These are phyloP conservation scores for Neurospora sp. DNA, from an alignment of 495 filamentous ascomycete genomes.

Conservation along the genomic window DNA sequence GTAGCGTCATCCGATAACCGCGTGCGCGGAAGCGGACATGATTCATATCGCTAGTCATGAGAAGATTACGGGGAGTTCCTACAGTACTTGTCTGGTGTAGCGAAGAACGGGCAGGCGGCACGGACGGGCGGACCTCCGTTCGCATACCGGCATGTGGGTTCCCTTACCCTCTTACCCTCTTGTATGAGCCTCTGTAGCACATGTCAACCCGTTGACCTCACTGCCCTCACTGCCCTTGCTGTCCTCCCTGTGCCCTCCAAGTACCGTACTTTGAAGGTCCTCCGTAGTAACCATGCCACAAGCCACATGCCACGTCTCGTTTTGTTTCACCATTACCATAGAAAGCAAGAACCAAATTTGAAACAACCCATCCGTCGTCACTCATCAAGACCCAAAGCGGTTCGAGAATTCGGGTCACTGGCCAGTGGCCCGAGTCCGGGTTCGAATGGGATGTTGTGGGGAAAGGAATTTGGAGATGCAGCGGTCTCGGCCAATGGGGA, in stretches of 20 bases:
- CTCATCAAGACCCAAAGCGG: background rate
- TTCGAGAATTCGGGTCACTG: background rate
- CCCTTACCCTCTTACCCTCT: background rate
- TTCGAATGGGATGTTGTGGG: background rate
- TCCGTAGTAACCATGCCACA: background rate
- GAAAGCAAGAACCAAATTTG: background rate
- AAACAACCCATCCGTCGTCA: background rate
- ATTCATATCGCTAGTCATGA: background rate
- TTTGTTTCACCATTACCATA: background rate
- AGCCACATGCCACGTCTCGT: background rate
- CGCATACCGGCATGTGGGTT: background rate
- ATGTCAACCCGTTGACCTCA: background rate
- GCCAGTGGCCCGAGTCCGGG: background rate
- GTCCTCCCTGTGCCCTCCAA: background rate
- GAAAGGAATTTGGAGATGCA: background rate
- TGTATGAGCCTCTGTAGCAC: background rate
- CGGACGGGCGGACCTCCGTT: background rate
- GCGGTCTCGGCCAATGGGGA: background rate
- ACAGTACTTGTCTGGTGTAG: background rate
- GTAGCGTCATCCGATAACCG: background rate
- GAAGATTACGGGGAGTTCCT: background rate
- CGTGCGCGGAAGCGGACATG: background rate
- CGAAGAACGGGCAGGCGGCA: background rate
- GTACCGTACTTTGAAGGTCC: background rate
- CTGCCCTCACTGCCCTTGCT: too few relatives aligned